Evolutionary conservation across 106 monocot genomes (phyloP), one percentile per base, ranked within the genome.

Genomic region (Dendrobium nobile): DNA sequence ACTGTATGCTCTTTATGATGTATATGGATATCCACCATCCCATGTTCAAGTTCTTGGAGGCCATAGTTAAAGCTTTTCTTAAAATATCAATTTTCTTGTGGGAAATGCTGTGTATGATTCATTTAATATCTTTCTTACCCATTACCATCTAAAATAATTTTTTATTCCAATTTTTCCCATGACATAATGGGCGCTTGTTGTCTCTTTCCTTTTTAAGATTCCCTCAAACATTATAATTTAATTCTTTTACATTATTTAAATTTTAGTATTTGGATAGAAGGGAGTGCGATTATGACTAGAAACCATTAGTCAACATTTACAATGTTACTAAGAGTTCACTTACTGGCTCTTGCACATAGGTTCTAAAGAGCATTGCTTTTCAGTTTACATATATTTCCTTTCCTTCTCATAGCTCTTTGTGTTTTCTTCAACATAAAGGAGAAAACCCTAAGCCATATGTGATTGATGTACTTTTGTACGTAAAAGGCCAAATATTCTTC

Each of bases 281-380:
- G 81, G 95, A 95, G 87, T 93, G 93, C n/a, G 93, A 95, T 70
- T 95, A 95, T 78, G 95, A 95, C 79, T 79, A 84, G 80, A 93
- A 95, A 73, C 75, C 87, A 40, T 79, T 75, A 11, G 82, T 95
- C 10, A 84, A 85, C 75, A 93, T 95, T 72, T 95, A 93, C 79
- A 84, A 82, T 89, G 95, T 92, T 61, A 77, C 4, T 70, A 70
- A 28, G 58, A 43, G 76, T 48, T 76, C n/a, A 76, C 11, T 43
- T 43, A 20, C n/a, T 24, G 10, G 16, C 16, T 19, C 15, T 19
- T 41, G 19, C 16, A 42, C 26, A 37, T 10, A 72, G 16, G 2
- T 41, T 72, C 37, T 26, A 2, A 31, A 9, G 28, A 11, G 72
- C 5, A 7, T 8, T 76, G 20, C 20, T 73, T 54, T 24, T 18